Base-by-base conservation (phyloP, 2,329 filamentous ascomycete species). In the Paramyrothecium roridum region DNA sequence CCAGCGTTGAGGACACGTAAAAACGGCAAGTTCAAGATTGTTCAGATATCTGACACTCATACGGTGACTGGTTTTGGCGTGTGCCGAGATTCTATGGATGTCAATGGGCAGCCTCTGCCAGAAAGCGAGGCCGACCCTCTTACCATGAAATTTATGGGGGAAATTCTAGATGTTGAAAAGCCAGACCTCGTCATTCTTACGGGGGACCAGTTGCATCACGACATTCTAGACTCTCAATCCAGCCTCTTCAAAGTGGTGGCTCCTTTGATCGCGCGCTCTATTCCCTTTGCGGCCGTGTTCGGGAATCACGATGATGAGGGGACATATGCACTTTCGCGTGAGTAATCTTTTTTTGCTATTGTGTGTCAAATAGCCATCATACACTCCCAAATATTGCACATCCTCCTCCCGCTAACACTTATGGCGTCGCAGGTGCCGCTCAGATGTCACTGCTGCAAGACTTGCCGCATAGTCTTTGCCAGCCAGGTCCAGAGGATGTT, bases 231-330 rank as follows among this genome's bases (percentile, higher is more conserved):
- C 55, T 69, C 59, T 59, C 62, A 70, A 63, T 64, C 66, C 61
- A 61, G 65, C 23, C 61, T 69, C 23, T 69, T 88, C 73, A 90
- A 90, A 69, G 83, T 87, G 58, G 82, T 84, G 40, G 84, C 85
- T 53, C 77, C 86, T 30, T 78, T 90, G 50, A 81, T 86, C 49
- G 78, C 84, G 64, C 84, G 85, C 62, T 81, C 81, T 57, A 87
- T 89, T 49, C 87, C 87, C 0, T 90, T 86, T 63, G 86, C 86
- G 37, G 81, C 83, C 56, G 89, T 90, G 48, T 89, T 89, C 66
- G 87, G 87, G 57, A 90, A 90, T 63, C 87, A 90, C 68, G 87
- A 90, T 63, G 84, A 88, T 60, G 86, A 90, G 75, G 86, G 86
- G 50, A 58, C 23, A 23, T 56, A 72, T 54, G 69, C 70, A 65